Conservation (phyloP, 2,329 filamentous ascomycete genomes). For the Neurospora sp. region DNA sequence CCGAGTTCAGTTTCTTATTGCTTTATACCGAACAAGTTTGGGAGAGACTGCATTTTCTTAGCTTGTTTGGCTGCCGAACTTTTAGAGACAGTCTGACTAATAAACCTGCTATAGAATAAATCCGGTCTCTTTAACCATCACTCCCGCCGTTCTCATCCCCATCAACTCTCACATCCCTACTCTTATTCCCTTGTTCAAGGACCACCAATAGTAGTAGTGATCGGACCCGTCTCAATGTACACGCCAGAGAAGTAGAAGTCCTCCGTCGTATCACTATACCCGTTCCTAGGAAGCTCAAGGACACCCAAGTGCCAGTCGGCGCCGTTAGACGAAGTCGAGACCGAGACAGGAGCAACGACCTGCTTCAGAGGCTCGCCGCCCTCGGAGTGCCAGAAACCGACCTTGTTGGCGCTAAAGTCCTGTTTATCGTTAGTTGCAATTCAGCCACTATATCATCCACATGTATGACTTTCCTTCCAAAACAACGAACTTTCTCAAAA, state of each 20-base stretch:
- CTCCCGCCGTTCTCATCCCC: background rate
- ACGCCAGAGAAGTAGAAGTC: slow-evolving; percentile 65
- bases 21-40: background rate
- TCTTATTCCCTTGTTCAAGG: slow-evolving; percentile 6
- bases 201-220: slow-evolving; percentile 20
- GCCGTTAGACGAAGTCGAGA: slow-evolving; percentile 54
- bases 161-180: background rate
- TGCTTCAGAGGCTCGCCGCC: slow-evolving; percentile 46
- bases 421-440: background rate
- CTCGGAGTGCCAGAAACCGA: slow-evolving; percentile 62
- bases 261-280: slow-evolving; percentile 44
- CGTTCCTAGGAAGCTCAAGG: slow-evolving; percentile 50
- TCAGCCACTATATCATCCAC: background rate
- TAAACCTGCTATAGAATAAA: background rate
- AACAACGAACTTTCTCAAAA: too few species aligned
- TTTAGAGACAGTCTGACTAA: background rate
- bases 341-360: slow-evolving; percentile 49
- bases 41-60: background rate
- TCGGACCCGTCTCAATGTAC: slow-evolving; percentile 52
- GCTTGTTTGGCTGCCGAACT: background rate
- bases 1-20: background rate
- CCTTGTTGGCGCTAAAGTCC: slow-evolving; percentile 51
- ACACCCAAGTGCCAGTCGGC: slow-evolving; percentile 65
- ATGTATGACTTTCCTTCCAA: background rate
- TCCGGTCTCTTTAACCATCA: background rate